phyloP scores from a whole-genome alignment of 2,329 filamentous ascomycete genomes.

The Exophiala spinifera region DNA sequence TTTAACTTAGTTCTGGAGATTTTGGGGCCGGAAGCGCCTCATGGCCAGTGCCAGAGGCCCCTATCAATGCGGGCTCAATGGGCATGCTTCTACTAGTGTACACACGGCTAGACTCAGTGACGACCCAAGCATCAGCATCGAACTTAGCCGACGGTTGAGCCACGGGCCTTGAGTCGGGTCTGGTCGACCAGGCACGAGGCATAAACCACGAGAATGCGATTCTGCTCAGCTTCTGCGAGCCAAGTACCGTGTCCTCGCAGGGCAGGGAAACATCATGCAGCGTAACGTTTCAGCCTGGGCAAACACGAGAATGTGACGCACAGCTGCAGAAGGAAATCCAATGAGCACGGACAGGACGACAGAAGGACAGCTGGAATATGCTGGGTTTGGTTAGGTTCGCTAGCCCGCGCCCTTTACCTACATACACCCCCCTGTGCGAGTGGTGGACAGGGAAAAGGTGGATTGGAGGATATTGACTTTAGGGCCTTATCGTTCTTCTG shows the following conservation, averaged over 20 bases:
- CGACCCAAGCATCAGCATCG: background rate
- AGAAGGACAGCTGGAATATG: background rate
- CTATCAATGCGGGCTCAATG: background rate
- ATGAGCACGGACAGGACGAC: background rate
- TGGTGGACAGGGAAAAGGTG: background rate
- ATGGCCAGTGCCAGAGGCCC: background rate
- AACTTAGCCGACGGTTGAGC: background rate
- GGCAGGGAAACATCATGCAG: constrained; percentile 3
- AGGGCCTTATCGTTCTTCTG: background rate
- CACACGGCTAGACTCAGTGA: background rate
- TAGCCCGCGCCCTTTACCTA: constrained; percentile 1
- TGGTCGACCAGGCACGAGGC: constrained; percentile 23
- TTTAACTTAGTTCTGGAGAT: background rate
- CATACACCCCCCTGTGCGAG: too few relatives aligned
- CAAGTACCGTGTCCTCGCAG: background rate
- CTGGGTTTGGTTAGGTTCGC: background rate
- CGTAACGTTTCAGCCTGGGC: constrained; percentile 23
- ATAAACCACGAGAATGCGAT: constrained; percentile 9
- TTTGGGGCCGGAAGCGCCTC: background rate
- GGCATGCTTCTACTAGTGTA: background rate
- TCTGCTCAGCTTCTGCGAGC: background rate
- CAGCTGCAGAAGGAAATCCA: background rate
- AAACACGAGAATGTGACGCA: constrained; percentile 19
- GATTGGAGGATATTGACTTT: background rate
- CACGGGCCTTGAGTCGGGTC: constrained; percentile 18